phyloP scores from a whole-genome alignment of 805 yeast genomes.

The Danielozyma ontarioensis region DNA sequence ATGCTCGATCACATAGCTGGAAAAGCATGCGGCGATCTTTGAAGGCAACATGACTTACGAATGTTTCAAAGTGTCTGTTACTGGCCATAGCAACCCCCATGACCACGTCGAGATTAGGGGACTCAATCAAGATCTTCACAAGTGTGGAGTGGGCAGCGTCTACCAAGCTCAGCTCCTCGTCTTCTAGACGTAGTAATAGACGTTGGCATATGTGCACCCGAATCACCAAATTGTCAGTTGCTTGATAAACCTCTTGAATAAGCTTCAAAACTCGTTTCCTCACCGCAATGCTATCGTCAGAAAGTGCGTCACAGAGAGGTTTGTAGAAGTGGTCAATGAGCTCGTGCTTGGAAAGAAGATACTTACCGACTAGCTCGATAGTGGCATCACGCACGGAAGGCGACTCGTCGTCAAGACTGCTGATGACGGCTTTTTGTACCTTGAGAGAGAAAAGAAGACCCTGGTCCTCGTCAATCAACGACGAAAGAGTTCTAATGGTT shows the following conservation, averaged over 20 bases:
- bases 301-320: conserved; percentile 43
- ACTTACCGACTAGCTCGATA: conserved; percentile 56
- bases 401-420: conserved; percentile 52
- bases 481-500: conserved; percentile 60
- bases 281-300: conserved; percentile 61
- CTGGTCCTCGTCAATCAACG: conserved; percentile 50
- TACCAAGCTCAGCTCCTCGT: conserved; percentile 55
- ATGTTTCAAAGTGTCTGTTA: conserved; percentile 41
- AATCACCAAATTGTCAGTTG: conserved; percentile 20
- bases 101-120: not conserved
- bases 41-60: conserved; percentile 44
- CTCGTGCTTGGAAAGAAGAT: conserved; percentile 39
- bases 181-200: conserved; percentile 54
- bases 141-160: conserved; percentile 37
- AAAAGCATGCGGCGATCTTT: too few relatives aligned
- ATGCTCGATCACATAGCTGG: too few relatives aligned
- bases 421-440: conserved; percentile 49
- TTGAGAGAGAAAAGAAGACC: conserved; percentile 43
- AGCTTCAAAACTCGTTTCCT: conserved; percentile 57
- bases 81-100: conserved; percentile 7
- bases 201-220: conserved; percentile 44
- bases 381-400: conserved; percentile 75
- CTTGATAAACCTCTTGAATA: conserved; percentile 42
- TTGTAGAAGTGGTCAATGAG: conserved; percentile 45
- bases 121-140: conserved; percentile 1